Evolutionary conservation across 1,284 basidiomycete species (phyloP).

Genomic region (Somion occarium): DNA sequence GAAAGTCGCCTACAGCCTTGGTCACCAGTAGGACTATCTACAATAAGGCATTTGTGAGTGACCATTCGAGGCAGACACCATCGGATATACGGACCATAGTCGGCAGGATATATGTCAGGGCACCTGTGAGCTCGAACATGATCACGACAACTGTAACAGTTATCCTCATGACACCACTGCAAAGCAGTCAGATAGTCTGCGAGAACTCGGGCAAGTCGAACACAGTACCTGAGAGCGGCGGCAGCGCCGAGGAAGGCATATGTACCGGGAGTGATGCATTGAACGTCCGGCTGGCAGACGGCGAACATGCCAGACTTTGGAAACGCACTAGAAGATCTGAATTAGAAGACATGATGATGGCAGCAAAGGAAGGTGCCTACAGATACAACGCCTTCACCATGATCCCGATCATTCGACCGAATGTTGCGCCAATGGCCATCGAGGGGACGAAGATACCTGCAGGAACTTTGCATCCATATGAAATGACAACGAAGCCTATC

Average conservation of each 20-base stretch:
- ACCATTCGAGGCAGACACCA: not conserved
- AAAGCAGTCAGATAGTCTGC: not conserved
- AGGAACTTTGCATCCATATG: slow-evolving; percentile 96
- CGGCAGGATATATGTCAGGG: slow-evolving; percentile 94
- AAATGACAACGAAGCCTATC: slow-evolving; percentile 83
- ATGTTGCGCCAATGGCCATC: slow-evolving; percentile 96
- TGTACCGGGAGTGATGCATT: slow-evolving; percentile 98
- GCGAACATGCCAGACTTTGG: slow-evolving; percentile 85
- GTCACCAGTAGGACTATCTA: slow-evolving; percentile 95
- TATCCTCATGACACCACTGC: slow-evolving; percentile 91
- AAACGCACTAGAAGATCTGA: slow-evolving; percentile 54
- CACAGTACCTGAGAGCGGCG: slow-evolving; percentile 79
- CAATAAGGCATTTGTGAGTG: no score
- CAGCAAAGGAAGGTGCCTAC: slow-evolving; percentile 38
- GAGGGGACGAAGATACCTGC: slow-evolving; percentile 97
- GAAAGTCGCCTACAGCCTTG: slow-evolving; percentile 95
- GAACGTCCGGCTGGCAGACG: slow-evolving; percentile 86
- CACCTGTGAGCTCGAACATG: slow-evolving; percentile 99
- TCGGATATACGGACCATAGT: slow-evolving; percentile 74
- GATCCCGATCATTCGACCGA: slow-evolving; percentile 94
- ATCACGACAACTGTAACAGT: slow-evolving; percentile 99
- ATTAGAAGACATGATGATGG: not conserved
- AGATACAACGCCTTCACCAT: slow-evolving; percentile 89
- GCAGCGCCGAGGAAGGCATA: slow-evolving; percentile 95
- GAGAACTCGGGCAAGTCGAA: no score